A percentile compares a stretch with the other conserved stretches of the same genome.
Conservation (phyloP, 1,284 basidiomycete species). For the Agroathelia rolfsii region DNA sequence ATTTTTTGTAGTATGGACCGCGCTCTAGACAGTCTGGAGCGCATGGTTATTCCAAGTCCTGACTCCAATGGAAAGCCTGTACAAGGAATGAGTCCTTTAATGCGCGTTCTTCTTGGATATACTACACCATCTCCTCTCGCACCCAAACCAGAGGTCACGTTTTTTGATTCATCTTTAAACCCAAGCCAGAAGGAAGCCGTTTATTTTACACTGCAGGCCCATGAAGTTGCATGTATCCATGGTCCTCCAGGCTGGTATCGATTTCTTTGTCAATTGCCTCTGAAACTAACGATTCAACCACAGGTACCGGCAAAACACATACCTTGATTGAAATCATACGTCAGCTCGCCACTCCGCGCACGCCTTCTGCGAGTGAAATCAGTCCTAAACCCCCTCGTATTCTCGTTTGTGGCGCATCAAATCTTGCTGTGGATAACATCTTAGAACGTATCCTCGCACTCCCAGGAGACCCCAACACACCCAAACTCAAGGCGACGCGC, state of each 20-base stretch:
- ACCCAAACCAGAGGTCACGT: conserved; percentile 29
- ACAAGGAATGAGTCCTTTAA: conserved; percentile 39
- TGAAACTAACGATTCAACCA: conserved; percentile 7
- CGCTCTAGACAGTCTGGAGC: conserved; percentile 58
- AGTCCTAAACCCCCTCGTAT: conserved; percentile 47
- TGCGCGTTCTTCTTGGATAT: conserved; percentile 61
- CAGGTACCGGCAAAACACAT: conserved; percentile 87
- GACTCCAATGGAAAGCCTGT: conserved; percentile 26
- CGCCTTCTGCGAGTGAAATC: conserved; percentile 2
- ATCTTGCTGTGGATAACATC: conserved; percentile 87
- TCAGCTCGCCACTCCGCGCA: conserved; percentile 45
- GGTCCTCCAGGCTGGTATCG: conserved; percentile 75
- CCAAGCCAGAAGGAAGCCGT: conserved; percentile 78
- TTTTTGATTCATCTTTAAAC: conserved; percentile 75
- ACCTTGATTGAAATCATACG: conserved; percentile 86
- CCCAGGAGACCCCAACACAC: conserved; percentile 30
- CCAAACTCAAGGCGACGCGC: conserved; percentile 60
- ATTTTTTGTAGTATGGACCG: conserved; percentile 64
- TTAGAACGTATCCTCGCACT: conserved; percentile 70
- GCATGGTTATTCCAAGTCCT: conserved; percentile 22
- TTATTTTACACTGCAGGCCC: conserved; percentile 58
- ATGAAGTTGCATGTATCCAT: conserved; percentile 88
- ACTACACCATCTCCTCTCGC: conserved; percentile 28
- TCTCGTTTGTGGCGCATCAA: conserved; percentile 86
- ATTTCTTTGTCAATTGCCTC: neutral